Evolutionary conservation across 306 rosid genomes (phyloP).

Genomic region (Cicer cuneatum): DNA sequence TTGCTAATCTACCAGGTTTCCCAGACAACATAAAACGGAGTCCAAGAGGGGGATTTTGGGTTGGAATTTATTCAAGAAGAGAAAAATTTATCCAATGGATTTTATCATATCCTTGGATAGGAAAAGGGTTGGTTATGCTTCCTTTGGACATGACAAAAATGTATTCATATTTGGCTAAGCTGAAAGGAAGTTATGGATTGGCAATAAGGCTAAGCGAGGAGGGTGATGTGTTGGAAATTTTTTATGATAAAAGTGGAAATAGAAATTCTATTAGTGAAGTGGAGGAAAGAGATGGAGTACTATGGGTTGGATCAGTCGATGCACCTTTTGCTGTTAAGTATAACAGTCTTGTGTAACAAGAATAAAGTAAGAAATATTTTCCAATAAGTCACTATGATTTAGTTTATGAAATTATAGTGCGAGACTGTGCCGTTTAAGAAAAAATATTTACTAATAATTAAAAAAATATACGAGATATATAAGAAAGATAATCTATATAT

Average conservation of each 20-base stretch:
- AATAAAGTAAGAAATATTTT: neutral
- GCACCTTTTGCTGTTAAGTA: conserved; percentile 62
- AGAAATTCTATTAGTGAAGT: conserved; percentile 67
- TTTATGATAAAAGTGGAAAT: conserved; percentile 49
- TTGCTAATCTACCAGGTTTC: conserved; percentile 70
- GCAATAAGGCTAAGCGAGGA: conserved; percentile 69
- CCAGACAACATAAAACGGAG: conserved; percentile 83
- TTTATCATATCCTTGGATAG: conserved; percentile 57
- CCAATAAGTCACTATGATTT: too few relatives aligned
- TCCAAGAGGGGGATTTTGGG: conserved; percentile 85
- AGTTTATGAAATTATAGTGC: too few relatives aligned
- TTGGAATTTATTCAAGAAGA: conserved; percentile 66
- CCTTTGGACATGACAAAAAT: conserved; percentile 56
- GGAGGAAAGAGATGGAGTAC: conserved; percentile 68
- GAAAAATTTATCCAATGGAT: conserved; percentile 47
- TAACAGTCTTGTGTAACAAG: conserved; percentile 19
- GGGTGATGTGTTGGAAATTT: conserved; percentile 61
- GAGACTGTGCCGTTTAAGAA: too few relatives aligned
- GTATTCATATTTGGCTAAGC: conserved; percentile 55
- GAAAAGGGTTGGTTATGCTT: conserved; percentile 56
- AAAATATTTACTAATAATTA: too few relatives aligned
- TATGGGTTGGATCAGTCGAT: conserved; percentile 76
- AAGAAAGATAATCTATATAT: too few relatives aligned
- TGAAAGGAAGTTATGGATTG: conserved; percentile 57
- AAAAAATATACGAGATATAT: too few relatives aligned